phyloP scores from a whole-genome alignment of 75 land plant species.

The Gnetum montanum region DNA sequence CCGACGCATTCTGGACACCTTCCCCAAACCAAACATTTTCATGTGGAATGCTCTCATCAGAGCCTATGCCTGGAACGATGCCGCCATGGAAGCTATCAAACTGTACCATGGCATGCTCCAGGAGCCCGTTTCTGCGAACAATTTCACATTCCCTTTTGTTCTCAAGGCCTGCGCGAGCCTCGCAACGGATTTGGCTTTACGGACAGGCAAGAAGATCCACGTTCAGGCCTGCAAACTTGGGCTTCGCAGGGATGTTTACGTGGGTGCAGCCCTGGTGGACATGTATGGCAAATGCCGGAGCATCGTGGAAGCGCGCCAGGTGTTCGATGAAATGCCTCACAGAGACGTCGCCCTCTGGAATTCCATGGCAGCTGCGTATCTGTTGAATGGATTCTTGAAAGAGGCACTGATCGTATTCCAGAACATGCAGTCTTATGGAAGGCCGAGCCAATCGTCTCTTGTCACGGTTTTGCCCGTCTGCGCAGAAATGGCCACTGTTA shows the following conservation, averaged over 20 bases:
- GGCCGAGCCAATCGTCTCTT: neutral
- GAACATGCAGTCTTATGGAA: neutral
- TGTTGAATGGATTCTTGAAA: neutral
- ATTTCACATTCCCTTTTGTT: neutral
- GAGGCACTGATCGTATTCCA: neutral
- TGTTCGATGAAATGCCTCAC: conserved; percentile 28
- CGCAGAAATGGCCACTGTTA: neutral
- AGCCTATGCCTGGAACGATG: conserved; percentile 1
- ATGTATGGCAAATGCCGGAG: conserved; percentile 56
- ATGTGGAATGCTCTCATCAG: conserved; percentile 35
- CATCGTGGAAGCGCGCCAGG: conserved; percentile 15
- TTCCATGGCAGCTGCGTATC: conserved; percentile 30
- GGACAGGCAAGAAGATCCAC: conserved; percentile 47
- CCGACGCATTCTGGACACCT: conserved; percentile 8
- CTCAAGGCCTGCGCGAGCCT: conserved; percentile 40
- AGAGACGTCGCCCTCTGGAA: conserved; percentile 58
- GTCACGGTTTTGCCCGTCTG: neutral
- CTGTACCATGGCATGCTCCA: neutral
- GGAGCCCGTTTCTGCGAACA: neutral
- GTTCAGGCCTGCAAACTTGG: conserved; percentile 14
- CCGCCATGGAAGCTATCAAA: neutral
- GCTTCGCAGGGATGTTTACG: conserved; percentile 10
- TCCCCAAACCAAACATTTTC: conserved; percentile 38
- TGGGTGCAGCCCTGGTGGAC: conserved; percentile 30
- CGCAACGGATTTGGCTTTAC: conserved; percentile 14